Evolutionary conservation across 371 early-diverging fungal species (phyloP).

Genomic region (Mucor mucedo): DNA sequence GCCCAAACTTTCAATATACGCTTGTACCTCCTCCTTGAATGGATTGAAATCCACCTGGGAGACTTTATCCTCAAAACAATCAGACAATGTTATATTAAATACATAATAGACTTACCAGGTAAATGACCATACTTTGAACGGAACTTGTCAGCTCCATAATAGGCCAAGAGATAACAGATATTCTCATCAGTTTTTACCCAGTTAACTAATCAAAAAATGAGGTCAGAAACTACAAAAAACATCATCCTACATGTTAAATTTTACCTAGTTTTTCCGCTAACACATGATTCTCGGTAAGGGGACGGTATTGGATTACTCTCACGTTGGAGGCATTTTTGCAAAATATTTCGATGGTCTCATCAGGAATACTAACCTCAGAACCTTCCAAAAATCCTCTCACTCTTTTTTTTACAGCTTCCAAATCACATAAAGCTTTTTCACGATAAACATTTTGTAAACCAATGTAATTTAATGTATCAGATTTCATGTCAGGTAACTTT

Average conservation of each 20-base stretch:
- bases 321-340: slow-evolving; percentile 84
- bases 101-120: slow-evolving; percentile 45
- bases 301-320: slow-evolving; percentile 68
- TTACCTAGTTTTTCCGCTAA: slow-evolving; percentile 57
- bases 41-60: slow-evolving; percentile 37
- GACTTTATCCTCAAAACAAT: slow-evolving; percentile 14
- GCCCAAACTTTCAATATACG: slow-evolving; percentile 21
- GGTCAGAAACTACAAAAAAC: not conserved
- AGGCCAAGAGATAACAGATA: slow-evolving; percentile 68
- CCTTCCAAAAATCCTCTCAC: slow-evolving; percentile 56
- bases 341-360: slow-evolving; percentile 77
- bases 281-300: slow-evolving; percentile 62
- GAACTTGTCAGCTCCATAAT: slow-evolving; percentile 80
- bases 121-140: slow-evolving; percentile 55
- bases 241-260: slow-evolving; percentile 3
- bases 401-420: slow-evolving; percentile 55
- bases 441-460: slow-evolving; percentile 84
- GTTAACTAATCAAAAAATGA: slow-evolving; percentile 38
- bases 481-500: slow-evolving; percentile 94
- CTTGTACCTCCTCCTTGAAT: slow-evolving; percentile 37
- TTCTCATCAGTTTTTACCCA: slow-evolving; percentile 63
- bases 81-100: not conserved
- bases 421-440: slow-evolving; percentile 79
- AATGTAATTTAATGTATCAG: slow-evolving; percentile 88
- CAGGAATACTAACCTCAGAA: slow-evolving; percentile 59